Base-by-base conservation (phyloP, 2,329 filamentous ascomycete species). In the Fusarium decemcellulare region DNA sequence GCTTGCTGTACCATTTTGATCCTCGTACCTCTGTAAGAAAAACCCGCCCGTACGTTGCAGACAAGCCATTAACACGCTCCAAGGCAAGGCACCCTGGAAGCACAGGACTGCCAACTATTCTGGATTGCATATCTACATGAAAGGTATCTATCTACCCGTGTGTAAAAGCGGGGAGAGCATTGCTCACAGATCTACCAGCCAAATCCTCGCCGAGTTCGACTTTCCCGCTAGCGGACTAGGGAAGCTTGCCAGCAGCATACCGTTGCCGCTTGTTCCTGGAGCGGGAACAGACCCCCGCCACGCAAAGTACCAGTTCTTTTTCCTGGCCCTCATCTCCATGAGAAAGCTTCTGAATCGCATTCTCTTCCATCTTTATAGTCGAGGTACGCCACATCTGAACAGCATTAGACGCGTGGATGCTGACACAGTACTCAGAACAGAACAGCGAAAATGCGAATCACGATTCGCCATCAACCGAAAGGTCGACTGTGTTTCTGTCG, bases 51-150 rank as follows among this genome's bases (percentile, higher is more conserved):
- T 2, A n/a, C 0, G 1, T 12, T 5, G 3, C 0, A 8, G n/a
- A 16, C 3, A 7, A 8, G 1, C 3, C 11, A 4, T 60, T 63
- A 5, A 64, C 15, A n/a, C 23, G 11, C 3, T 8, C 2, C 0
- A 18, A 68, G 67, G 0, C 67, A 70, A 37, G 43, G 52, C 1
- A 55, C 48, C 7, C 15, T 68, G 6, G 67, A 65, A 8, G 43
- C 65, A 2, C 56, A 68, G 5, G 55, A 70, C 32, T 70, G 65
- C 30, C 62, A 66, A 15, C 27, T 66, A 1, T 68, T 63, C 36
- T 70, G 65, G 67, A 62, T 70, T 8, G 57, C 65, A 47, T 70
- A 67, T 52, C 34, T 70, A 4, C 59, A 68, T 10, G 67, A 68
- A n/a, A 70, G 67, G 67, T 61, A 14, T 1, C 10, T n/a, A 7